Evolutionary conservation across 176 grass and related monocot species (phyloP), one percentile per base, ranked within the genome.

Genomic region (Zizania latifolia): DNA sequence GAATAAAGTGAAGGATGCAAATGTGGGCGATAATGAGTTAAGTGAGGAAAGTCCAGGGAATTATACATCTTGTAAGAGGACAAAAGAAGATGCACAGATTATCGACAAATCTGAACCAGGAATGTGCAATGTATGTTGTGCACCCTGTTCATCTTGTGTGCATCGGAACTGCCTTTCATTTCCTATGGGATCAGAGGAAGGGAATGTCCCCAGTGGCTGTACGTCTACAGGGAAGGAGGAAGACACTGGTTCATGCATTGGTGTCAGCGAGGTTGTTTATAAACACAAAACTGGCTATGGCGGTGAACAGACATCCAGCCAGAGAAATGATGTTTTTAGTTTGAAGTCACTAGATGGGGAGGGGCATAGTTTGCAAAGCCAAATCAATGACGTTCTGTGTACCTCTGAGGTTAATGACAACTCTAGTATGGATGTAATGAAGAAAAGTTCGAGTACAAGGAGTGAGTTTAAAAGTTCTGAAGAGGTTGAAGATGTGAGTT

Each of bases 401-500:
- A 51, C 19, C 19, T 21, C 46, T n/a, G 46, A 21, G 19, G 46
- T n/a, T 51, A 5, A 51, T 51, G 46, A 8, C 6, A 8, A n/a
- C 19, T n/a, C 46, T 21, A 8, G 19, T 51, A 51, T 51, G 46
- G 8, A 5, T 51, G 6, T 51, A 21, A 51, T n/a, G 46, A 51
- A 51, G 19, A 51, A 51, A 51, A 51, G 17, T 51, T 51, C 46
- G n/a, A n/a, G n/a, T 51, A 51, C 5, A 51, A 51, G 7, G 19
- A 21, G 24, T 37, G 62, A 88, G 13, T 34, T 74, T 56, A 73
- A 55, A 59, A 69, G 75, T 72, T 27, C 71, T 29, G 90, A 90
- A 61, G 90, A 93, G 84, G 76, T 93, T 54, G 90, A 90, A 81
- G 90, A 90, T 56, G 90, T 93, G 75, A 93, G 87, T 78, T 80